These are phyloP conservation scores for Protomyces pachydermus DNA, from an alignment of 1,139 yeast genomes.

Conservation along the genomic window DNA sequence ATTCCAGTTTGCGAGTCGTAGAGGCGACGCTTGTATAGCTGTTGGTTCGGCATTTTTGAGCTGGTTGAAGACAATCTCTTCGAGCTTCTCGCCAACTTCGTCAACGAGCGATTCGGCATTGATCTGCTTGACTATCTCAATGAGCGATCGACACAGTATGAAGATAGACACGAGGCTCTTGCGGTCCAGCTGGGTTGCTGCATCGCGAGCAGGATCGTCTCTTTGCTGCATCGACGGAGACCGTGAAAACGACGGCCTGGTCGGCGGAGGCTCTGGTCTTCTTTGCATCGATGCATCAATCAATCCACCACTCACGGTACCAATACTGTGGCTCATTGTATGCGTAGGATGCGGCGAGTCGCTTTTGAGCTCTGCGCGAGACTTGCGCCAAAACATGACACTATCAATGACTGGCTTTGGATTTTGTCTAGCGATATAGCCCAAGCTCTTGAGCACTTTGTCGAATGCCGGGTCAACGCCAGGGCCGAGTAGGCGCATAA, in stretches of 20 bases:
- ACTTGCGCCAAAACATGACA: slow-evolving; percentile 96
- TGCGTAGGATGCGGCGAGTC: slow-evolving; percentile 58
- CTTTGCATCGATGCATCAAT: slow-evolving; percentile 4
- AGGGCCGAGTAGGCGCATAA: slow-evolving; percentile 73
- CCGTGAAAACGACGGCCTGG: slow-evolving; percentile 7
- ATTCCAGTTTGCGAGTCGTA: slow-evolving; percentile 90
- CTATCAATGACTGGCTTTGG: slow-evolving; percentile 97
- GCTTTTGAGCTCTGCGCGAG: slow-evolving; percentile 78
- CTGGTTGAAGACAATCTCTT: slow-evolving; percentile 90
- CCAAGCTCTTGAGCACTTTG: slow-evolving; percentile 74
- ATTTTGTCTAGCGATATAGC: slow-evolving; percentile 80
- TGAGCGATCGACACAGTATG: slow-evolving; percentile 85
- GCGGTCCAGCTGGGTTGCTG: slow-evolving; percentile 47
- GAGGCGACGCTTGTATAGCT: slow-evolving; percentile 57
- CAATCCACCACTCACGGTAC: neutral
- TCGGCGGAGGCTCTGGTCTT: slow-evolving; percentile 5
- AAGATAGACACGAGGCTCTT: slow-evolving; percentile 82
- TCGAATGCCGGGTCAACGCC: slow-evolving; percentile 86
- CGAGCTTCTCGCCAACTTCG: slow-evolving; percentile 76
- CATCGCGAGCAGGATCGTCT: slow-evolving; percentile 6
- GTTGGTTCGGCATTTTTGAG: slow-evolving; percentile 81
- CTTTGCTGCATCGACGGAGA: slow-evolving; percentile 13
- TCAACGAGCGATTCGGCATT: slow-evolving; percentile 68
- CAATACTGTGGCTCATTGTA: slow-evolving; percentile 38
- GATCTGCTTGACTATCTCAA: slow-evolving; percentile 87